Percentiles rank a stretch among this genome's conserved stretches.
Evolutionary conservation across 2,329 filamentous ascomycete genomes (phyloP).

Genomic region (Cercospora sojina): DNA sequence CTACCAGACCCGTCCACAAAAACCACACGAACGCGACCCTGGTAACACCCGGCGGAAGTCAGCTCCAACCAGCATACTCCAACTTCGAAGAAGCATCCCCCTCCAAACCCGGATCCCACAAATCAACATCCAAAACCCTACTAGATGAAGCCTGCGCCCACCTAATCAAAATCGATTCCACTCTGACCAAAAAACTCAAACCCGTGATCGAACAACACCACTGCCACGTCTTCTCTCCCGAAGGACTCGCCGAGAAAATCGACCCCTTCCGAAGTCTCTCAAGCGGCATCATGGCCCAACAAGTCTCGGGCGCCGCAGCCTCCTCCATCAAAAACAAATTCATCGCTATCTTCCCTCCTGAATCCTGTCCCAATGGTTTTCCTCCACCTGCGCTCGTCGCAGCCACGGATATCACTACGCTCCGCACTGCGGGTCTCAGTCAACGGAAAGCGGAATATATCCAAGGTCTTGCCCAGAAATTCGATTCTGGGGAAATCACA

Average conservation of each 20-base stretch:
- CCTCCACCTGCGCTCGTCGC: slow-evolving; percentile 75
- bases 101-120: slow-evolving; percentile 35
- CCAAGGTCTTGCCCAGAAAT: slow-evolving; percentile 79
- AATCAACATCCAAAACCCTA: slow-evolving; percentile 55
- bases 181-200: slow-evolving; percentile 55
- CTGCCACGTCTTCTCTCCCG: slow-evolving; percentile 76
- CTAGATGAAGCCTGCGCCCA: slow-evolving; percentile 74
- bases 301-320: slow-evolving; percentile 91
- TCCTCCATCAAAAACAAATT: slow-evolving; percentile 87
- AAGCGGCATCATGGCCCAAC: slow-evolving; percentile 91
- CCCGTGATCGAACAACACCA: slow-evolving; percentile 70
- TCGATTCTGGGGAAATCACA: slow-evolving; percentile 70
- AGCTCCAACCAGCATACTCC: slow-evolving; percentile 54
- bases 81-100: slow-evolving; percentile 41
- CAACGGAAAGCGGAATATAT: slow-evolving; percentile 97
- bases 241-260: slow-evolving; percentile 77
- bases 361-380: slow-evolving; percentile 52
- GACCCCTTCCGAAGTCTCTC: slow-evolving; percentile 84
- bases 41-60: slow-evolving; percentile 68
- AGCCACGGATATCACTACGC: slow-evolving; percentile 58
- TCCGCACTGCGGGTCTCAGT: slow-evolving; percentile 84
- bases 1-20: slow-evolving; percentile 60
- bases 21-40: slow-evolving; percentile 67
- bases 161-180: slow-evolving; percentile 68
- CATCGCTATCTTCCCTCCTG: slow-evolving; percentile 63